phyloP scores from a whole-genome alignment of 1,284 basidiomycete genomes.

The Athelia sp. region DNA sequence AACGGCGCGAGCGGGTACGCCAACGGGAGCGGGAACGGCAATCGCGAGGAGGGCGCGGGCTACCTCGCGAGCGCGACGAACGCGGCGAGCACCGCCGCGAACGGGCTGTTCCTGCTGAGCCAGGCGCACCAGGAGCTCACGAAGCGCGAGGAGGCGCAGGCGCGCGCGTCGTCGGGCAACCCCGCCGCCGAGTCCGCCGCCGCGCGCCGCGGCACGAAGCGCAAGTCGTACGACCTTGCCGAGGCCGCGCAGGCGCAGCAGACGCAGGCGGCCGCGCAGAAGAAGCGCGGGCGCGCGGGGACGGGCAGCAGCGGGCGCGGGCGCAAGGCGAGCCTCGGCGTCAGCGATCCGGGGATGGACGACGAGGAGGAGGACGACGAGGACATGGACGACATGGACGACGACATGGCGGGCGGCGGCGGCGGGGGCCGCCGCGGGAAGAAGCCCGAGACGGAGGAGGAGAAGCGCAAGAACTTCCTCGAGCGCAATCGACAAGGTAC shows the following conservation, averaged over 20 bases:
- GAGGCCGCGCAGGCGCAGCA: background rate
- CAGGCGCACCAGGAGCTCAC: slow-evolving; percentile 95
- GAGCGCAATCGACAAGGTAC: slow-evolving; percentile 92
- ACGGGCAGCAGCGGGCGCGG: slow-evolving; percentile 13
- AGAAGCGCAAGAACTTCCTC: slow-evolving; percentile 91
- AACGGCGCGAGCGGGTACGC: slow-evolving; percentile 15
- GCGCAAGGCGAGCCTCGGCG: slow-evolving; percentile 14
- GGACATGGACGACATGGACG: slow-evolving; percentile 34
- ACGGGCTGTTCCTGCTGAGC: slow-evolving; percentile 88
- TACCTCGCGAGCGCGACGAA: slow-evolving; percentile 43
- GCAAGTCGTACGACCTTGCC: slow-evolving; percentile 52
- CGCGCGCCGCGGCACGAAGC: slow-evolving; percentile 57
- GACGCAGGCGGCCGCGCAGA: slow-evolving; percentile 1
- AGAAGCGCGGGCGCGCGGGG: slow-evolving; percentile 46
- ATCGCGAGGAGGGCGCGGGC: slow-evolving; percentile 17
- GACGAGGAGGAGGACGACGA: slow-evolving; percentile 51
- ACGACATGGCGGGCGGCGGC: slow-evolving; percentile 23
- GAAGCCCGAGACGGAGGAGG: slow-evolving; percentile 92
- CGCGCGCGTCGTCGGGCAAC: slow-evolving; percentile 32
- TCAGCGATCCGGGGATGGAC: slow-evolving; percentile 18
- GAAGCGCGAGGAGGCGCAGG: slow-evolving; percentile 83
- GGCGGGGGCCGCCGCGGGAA: slow-evolving; percentile 33
- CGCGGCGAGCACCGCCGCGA: slow-evolving; percentile 65
- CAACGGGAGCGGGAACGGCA: slow-evolving; percentile 9
- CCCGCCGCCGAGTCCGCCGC: background rate